Evolutionary conservation across 495 filamentous ascomycete species (phyloP), one percentile per base, ranked within the genome.

Genomic region (Lasiosphaeria ovina): DNA sequence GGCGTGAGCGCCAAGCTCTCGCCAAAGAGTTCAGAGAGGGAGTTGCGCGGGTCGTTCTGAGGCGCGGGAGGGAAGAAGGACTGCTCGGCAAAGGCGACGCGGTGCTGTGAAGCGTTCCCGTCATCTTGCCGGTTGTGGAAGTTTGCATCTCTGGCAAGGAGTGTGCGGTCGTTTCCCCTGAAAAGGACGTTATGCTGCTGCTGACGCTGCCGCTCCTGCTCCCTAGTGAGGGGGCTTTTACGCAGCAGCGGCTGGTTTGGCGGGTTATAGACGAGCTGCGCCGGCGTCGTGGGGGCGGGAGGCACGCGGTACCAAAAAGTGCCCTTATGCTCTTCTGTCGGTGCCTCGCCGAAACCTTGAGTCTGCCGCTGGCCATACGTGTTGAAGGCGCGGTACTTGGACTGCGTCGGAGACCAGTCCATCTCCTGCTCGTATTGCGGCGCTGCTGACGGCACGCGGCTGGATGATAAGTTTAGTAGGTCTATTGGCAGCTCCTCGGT

Each of bases 351-450:
- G 61, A 91, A 91, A 11, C 83, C 79, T 36, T 79, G 75, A 35
- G 81, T 73, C 32, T 79, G 63, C 42, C 72, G 67, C 62, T 76
- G 69, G 70, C 75, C 65, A 68, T 70, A 71, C 55, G 74, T 68
- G 66, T 68, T 79, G 66, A 80, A 79, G 57, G 81, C 76, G 51
- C 78, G 76, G 67, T 81, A 65, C 51, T 70, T 77, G 17, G 83
- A 80, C 31, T 74, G 69, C 10, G 86, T 85, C 3, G 91, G 91
- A 24, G 87, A 84, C 91, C 91, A 96, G 61, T 96, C 91, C 91
- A 96, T 96, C 54, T 77, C 74, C 45, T 86, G 76, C 9, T 69
- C 72, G 62, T 83, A 79, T 10, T 69, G 59, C 16, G 54, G 12
- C 31, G 51, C 6, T 34, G 40, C 3, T 31, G 55, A 24, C n/a